Evolutionary conservation across 768 basidiomycete species (phyloP), one percentile per base, ranked within the genome.

Genomic region (Agrocybe praecox): DNA sequence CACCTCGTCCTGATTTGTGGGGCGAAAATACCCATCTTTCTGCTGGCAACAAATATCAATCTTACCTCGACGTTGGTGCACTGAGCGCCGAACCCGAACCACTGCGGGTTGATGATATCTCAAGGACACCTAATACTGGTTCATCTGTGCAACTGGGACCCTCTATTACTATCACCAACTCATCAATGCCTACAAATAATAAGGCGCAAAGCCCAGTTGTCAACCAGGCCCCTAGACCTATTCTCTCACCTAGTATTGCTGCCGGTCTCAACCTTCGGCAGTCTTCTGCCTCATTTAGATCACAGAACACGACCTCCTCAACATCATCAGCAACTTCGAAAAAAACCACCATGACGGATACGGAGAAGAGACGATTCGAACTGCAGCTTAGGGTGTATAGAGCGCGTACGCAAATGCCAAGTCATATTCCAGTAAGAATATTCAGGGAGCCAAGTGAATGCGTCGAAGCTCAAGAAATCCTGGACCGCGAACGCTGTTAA

Each of bases 391-490:
- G 91, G 29, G 80, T 93, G 52, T 84, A 83, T 72, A 75, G 72
- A 56, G 89, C 89, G 23, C 73, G 89, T 53, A 76, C 74, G 59
- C 70, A 79, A 65, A 81, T 90, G 64, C 87, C 89, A 5, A 62
- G 69, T 26, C 74, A 82, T 60, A 76, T 91, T 10, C 70, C 74
- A 18, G 69, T 93, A 65, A 79, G 89, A 51, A 68, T 92, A 23
- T 94, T 94, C 67, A 79, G 83, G 62, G 69, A 83, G 42, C 87
- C 92, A 10, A 72, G 63, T 59, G 89, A 94, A 63, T 92, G 90
- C 66, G 75, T 80, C 15, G 91, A 93, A 70, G 81, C 78, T 21
- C 72, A 71, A 34, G 71, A 76, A 46, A 74, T 84, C 55, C 64
- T 84, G 49, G 63, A 59, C 46, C 65, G 63, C 50, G 66, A 72